Conservation (phyloP, 441 rosid species). For the Rhodomyrtus psidioides region DNA sequence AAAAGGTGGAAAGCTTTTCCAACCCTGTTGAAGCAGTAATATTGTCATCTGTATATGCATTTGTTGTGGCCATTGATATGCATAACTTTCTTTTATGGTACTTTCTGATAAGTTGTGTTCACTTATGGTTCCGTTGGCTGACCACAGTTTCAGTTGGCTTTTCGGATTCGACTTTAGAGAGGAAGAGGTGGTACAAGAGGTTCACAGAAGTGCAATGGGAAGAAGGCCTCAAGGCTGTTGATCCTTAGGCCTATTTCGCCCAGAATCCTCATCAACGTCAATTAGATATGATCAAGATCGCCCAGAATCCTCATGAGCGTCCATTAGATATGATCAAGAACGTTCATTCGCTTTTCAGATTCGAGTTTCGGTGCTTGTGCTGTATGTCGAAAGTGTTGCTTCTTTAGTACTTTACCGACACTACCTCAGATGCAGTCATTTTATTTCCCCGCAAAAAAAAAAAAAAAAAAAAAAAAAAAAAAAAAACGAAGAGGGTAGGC, state of each 20-base stretch:
- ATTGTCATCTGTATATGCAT: no score
- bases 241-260: accelerated
- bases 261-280: not conserved
- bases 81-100: no score
- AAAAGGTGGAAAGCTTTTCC: not conserved
- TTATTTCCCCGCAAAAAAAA: not conserved
- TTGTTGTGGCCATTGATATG: no score
- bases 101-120: no score
- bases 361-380: not conserved
- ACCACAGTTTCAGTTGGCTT: not conserved
- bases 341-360: no score
- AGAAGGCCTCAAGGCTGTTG: not conserved
- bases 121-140: not conserved
- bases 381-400: accelerated
- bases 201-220: not conserved
- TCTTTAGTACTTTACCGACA: not conserved
- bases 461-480: no score
- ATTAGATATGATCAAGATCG: not conserved
- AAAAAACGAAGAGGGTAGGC: not conserved
- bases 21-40: no score
- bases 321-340: no score
- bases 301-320: no score
- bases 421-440: not conserved
- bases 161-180: not conserved
- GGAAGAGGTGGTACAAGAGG: accelerated